Conservation (phyloP, 129 eudicot species). For the Chrysanthemum lavandulifolium region DNA sequence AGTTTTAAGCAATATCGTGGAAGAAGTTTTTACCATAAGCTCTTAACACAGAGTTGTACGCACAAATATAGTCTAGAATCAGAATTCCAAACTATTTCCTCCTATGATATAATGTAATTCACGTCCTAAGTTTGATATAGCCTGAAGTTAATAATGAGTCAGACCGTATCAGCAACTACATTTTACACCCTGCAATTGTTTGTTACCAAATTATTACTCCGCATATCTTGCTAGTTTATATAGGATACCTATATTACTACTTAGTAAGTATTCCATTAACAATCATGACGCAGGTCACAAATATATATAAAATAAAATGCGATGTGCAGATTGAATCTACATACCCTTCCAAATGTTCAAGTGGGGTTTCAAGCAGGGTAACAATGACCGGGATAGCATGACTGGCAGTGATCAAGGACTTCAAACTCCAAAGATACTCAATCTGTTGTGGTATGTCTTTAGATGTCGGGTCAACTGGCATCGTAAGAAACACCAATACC, state of each 20-base stretch:
- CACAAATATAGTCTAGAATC: not conserved
- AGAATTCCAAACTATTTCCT: slow-evolving; percentile 1
- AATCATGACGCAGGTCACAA: not conserved
- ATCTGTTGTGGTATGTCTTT: slow-evolving; percentile 78
- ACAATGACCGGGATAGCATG: slow-evolving; percentile 62
- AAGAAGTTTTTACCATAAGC: not conserved
- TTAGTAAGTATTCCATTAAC: too few species aligned
- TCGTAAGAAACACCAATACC: slow-evolving; percentile 90
- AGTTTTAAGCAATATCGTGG: not conserved
- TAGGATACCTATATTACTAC: too few species aligned
- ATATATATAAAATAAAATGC: not conserved
- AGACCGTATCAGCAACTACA: too few species aligned
- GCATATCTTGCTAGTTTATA: too few species aligned
- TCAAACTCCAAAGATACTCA: slow-evolving; percentile 83
- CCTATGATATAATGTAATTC: not conserved
- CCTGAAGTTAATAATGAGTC: not conserved
- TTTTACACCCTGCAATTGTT: too few species aligned
- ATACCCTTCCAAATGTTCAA: slow-evolving; percentile 78
- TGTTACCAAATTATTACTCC: too few species aligned
- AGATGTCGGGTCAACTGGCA: slow-evolving; percentile 87
- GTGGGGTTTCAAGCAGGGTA: slow-evolving; percentile 76
- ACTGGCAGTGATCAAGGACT: slow-evolving; percentile 64
- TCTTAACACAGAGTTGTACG: not conserved
- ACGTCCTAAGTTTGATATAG: not conserved
- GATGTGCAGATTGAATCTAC: slow-evolving; percentile 16